Percentiles rank a stretch among this genome's conserved stretches.
phyloP scores from a whole-genome alignment of 306 rosid species.

The Sicyos baderoa region DNA sequence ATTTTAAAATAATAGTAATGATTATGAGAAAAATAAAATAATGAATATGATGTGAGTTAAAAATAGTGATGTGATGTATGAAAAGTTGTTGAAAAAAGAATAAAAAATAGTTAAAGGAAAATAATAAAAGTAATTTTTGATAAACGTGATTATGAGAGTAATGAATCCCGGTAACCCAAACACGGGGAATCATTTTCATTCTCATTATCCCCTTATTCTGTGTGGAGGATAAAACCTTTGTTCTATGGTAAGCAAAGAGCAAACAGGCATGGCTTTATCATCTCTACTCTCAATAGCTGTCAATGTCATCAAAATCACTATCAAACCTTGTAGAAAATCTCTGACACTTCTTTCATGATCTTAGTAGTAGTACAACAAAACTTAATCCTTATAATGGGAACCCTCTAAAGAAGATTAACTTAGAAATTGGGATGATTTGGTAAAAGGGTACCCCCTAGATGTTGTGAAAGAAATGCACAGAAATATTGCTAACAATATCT shows the following conservation, averaged over 20 bases:
- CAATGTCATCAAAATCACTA: not conserved
- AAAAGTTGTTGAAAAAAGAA: no score
- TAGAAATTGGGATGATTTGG: not conserved
- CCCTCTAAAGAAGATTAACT: conserved; percentile 1
- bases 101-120: no score
- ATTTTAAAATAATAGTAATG: no score
- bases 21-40: no score
- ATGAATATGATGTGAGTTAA: no score
- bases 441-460: no score
- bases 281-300: not conserved
- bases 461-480: not conserved
- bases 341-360: conserved; percentile 9
- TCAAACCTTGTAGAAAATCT: conserved; percentile 16
- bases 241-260: conserved; percentile 4
- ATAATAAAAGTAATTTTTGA: no score
- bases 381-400: not conserved
- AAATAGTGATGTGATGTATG: no score
- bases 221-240: conserved; percentile 40
- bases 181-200: no score
- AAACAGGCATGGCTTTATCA: not conserved
- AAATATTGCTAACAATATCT: no score
- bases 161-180: no score
- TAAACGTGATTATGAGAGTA: no score
- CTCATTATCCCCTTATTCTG: not conserved
- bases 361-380: not conserved